phyloP scores from a whole-genome alignment of 129 eudicot species.

The Pulicaria dysenterica region DNA sequence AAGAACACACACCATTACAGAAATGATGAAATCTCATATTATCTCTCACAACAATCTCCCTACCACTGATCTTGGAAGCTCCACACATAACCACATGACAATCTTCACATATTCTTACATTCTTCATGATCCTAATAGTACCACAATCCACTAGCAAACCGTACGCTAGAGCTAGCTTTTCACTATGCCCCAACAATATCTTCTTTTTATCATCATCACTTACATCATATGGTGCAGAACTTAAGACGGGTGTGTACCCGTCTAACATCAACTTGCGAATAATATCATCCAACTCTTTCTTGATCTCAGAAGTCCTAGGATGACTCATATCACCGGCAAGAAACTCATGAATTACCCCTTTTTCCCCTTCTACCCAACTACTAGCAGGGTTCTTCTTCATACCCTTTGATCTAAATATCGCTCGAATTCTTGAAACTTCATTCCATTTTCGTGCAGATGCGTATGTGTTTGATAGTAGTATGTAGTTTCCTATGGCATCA shows the following conservation, averaged over 20 bases:
- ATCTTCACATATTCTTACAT: slow-evolving; percentile 60
- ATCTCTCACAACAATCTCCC: slow-evolving; percentile 57
- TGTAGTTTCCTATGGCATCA: slow-evolving; percentile 41
- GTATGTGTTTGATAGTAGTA: slow-evolving; percentile 59
- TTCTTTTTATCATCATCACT: slow-evolving; percentile 50
- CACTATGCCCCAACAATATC: slow-evolving; percentile 57
- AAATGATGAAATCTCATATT: slow-evolving; percentile 56
- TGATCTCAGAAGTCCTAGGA: slow-evolving; percentile 25
- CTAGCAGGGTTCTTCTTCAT: slow-evolving; percentile 51
- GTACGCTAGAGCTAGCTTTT: slow-evolving; percentile 56
- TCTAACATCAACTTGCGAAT: slow-evolving; percentile 39
- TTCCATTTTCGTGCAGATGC: slow-evolving; percentile 56
- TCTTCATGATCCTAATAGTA: slow-evolving; percentile 48
- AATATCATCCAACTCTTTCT: slow-evolving; percentile 45
- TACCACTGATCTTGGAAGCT: slow-evolving; percentile 48
- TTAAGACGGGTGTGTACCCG: slow-evolving; percentile 42
- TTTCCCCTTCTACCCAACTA: slow-evolving; percentile 51
- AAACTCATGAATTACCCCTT: slow-evolving; percentile 54
- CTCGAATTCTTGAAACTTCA: slow-evolving; percentile 50
- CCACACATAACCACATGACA: slow-evolving; percentile 55
- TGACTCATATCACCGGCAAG: slow-evolving; percentile 52
- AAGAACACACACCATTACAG: slow-evolving; percentile 51
- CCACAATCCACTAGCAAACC: slow-evolving; percentile 48
- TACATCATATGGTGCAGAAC: slow-evolving; percentile 48
- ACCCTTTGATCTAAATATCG: slow-evolving; percentile 50